Evolutionary conservation across 257 asterid genomes (phyloP), one percentile per base, ranked within the genome.

Genomic region (Plantago major): DNA sequence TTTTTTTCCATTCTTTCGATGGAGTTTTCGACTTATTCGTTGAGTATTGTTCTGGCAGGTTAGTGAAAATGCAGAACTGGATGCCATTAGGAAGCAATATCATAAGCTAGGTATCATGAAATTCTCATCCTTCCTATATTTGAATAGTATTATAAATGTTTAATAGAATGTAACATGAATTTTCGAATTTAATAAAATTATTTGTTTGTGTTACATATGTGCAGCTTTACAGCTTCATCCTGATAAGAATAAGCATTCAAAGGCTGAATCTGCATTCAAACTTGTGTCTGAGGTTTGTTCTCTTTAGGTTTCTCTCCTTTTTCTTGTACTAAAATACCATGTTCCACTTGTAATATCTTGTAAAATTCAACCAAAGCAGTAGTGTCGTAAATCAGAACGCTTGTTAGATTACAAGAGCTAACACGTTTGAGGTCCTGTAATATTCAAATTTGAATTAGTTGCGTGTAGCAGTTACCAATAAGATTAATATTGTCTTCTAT

Each of bases 181-280:
- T 14, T n/a, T 15, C 45, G 42, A 2, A 9, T 53, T 22, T 16
- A 11, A 15, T 3, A 15, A 19, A 7, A 0, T 17, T 58, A 6
- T n/a, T 46, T 15, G 3, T 26, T n/a, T 53, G 60, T 7, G 37
- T 9, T 42, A 22, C 2, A 22, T 38, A 4, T 44, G 37, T 64
- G 77, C 76, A 89, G 95, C 90, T 62, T 70, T 89, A 77, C 84
- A 56, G 80, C 76, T 89, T 72, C 96, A 89, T 77, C 96, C 96
- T 72, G 95, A 86, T 73, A 89, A 89, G 74, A 89, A 83, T 76
- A 78, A 83, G 60, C 88, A 86, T 57, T 83, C 89, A 14, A 86
- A 79, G 73, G 89, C 95, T 43, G 94, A 84, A 67, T 70, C 82
- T 55, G 95, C 96, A 15, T 89, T 89, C 89, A 89, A 86, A 72